These are phyloP conservation scores for Lodderomyces oxycetoniae DNA, from an alignment of 1,139 yeast species.

Conservation along the genomic window DNA sequence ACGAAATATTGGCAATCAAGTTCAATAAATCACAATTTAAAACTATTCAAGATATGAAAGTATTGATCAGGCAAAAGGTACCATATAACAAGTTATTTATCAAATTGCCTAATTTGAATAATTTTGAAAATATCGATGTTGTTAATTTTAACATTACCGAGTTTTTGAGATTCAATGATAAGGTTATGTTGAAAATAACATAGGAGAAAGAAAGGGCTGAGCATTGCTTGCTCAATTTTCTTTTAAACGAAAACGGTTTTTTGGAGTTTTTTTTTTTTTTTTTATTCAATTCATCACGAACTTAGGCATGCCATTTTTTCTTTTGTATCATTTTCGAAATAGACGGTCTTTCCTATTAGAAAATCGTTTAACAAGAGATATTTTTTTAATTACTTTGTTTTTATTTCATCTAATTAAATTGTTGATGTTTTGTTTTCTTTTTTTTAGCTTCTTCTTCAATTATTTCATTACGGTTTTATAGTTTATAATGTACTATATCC, in stretches of 20 bases:
- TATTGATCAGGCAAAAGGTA: slow-evolving; percentile 23
- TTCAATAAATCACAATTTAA: slow-evolving; percentile 24
- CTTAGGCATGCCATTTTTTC: no score
- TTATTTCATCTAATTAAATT: background rate
- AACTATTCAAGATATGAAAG: slow-evolving; percentile 26
- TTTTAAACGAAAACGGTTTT: no score
- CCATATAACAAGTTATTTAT: slow-evolving; percentile 26
- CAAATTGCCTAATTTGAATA: slow-evolving; percentile 22
- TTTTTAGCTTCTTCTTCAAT: no score
- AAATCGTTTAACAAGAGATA: background rate
- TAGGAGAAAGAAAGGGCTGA: no score
- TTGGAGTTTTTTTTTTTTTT: no score
- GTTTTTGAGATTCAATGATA: slow-evolving; percentile 17
- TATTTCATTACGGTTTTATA: no score
- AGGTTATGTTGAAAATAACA: slow-evolving; percentile 9
- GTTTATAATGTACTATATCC: no score
- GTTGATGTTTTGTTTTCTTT: no score
- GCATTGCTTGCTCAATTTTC: background rate
- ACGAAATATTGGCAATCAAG: slow-evolving; percentile 27
- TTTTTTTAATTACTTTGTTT: background rate
- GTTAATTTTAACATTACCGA: slow-evolving; percentile 22
- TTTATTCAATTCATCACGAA: no score
- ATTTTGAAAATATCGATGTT: slow-evolving; percentile 26
- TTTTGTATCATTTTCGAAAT: no score
- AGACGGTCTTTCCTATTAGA: no score